These are phyloP conservation scores for Lagerstroemia speciosa DNA, from an alignment of 345 rosid genomes.

Conservation along the genomic window DNA sequence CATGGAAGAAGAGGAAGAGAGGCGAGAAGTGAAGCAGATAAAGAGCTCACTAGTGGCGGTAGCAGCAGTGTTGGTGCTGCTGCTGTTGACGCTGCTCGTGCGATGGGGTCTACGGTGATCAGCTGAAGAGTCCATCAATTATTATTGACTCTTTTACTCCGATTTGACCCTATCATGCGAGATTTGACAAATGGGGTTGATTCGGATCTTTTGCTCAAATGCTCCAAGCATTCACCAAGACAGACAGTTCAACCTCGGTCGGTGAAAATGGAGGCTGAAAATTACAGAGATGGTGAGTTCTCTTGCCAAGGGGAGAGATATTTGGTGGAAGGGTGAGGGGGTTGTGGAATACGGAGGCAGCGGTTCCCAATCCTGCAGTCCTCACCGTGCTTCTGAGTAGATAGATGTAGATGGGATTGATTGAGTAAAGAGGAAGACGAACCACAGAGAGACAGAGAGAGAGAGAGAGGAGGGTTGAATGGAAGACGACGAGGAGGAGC, in stretches of 20 bases:
- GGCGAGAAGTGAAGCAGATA: constrained; percentile 81
- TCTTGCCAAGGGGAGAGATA: background rate
- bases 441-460: constrained; percentile 6
- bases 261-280: no score
- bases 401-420: background rate
- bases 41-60: constrained; percentile 45
- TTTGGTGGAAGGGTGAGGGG: background rate
- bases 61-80: constrained; percentile 12
- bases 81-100: constrained; percentile 35
- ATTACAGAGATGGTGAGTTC: background rate
- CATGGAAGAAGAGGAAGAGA: constrained; percentile 87
- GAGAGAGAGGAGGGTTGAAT: constrained; percentile 8
- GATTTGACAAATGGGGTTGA: constrained; percentile 1
- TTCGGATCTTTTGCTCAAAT: constrained; percentile 4
- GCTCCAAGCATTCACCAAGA: background rate
- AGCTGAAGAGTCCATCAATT: constrained; percentile 35
- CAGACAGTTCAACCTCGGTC: no score
- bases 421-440: background rate
- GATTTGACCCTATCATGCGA: constrained; percentile 16
- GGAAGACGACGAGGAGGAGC: constrained; percentile 2
- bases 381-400: no score
- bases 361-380: no score
- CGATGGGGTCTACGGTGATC: constrained; percentile 59
- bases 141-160: constrained; percentile 24
- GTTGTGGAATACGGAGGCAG: no score